Percentiles rank a stretch among this genome's conserved stretches.
phyloP scores from a whole-genome alignment of 2,329 filamentous ascomycete species.

The Penicillium italicum region DNA sequence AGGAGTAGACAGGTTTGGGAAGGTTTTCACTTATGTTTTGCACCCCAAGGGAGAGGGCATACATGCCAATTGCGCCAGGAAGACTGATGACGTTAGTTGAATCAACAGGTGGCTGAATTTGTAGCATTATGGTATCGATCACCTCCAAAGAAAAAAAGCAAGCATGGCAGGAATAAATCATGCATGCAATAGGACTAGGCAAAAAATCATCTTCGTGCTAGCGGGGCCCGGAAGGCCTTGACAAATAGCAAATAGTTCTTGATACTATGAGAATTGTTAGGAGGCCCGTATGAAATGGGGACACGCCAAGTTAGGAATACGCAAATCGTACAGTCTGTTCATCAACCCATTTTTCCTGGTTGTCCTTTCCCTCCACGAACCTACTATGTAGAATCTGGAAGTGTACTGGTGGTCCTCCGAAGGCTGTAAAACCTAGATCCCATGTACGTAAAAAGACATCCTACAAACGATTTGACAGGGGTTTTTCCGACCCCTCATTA shows the following conservation, averaged over 20 bases:
- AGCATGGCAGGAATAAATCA: slow-evolving; percentile 58
- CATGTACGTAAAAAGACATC: slow-evolving; percentile 47
- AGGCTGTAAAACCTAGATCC: slow-evolving; percentile 63
- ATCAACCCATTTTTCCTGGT: slow-evolving; percentile 61
- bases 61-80: slow-evolving; percentile 69
- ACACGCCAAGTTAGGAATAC: not conserved
- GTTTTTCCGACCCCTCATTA: not conserved
- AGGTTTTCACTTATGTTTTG: slow-evolving; percentile 57
- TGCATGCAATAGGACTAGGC: slow-evolving; percentile 61
- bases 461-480: slow-evolving; percentile 24
- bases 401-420: slow-evolving; percentile 66
- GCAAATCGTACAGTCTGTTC: slow-evolving; percentile 56
- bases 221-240: slow-evolving; percentile 66
- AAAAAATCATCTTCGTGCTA: slow-evolving; percentile 69
- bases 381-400: slow-evolving; percentile 63
- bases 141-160: slow-evolving; percentile 64
- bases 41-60: slow-evolving; percentile 62
- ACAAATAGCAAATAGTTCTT: slow-evolving; percentile 67
- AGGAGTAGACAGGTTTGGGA: slow-evolving; percentile 61
- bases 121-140: slow-evolving; percentile 8
- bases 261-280: slow-evolving; percentile 50
- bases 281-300: not conserved
- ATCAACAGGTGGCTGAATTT: not conserved
- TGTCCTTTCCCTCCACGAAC: slow-evolving; percentile 52
- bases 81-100: slow-evolving; percentile 44